Evolutionary conservation across 257 asterid genomes (phyloP).

Genomic region (Ajuga chamaepitys): DNA sequence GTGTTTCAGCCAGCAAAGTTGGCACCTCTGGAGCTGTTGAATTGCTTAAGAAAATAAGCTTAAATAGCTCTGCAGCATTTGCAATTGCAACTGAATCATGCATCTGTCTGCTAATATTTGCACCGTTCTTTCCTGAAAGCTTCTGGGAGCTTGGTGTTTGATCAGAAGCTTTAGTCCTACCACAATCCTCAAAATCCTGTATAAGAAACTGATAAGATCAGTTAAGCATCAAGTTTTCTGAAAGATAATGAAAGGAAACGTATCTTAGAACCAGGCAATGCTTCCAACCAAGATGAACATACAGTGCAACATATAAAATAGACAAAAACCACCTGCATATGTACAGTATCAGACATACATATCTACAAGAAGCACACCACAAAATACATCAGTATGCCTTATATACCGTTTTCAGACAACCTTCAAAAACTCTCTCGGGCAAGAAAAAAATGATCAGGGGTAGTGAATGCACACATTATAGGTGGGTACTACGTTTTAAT

Average conservation of each 20-base stretch:
- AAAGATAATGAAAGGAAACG: conserved; percentile 7
- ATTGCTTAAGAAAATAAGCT: conserved; percentile 80
- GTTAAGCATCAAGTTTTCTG: conserved; percentile 21
- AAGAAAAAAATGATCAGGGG: too few species aligned
- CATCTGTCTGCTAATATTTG: conserved; percentile 36
- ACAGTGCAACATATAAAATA: conserved; percentile 1
- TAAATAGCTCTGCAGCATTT: conserved; percentile 89
- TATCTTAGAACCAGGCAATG: conserved; percentile 13
- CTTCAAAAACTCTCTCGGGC: too few species aligned
- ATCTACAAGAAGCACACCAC: neutral
- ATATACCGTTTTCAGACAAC: too few species aligned
- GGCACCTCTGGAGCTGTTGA: conserved; percentile 70
- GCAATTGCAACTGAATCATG: conserved; percentile 85
- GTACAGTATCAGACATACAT: neutral
- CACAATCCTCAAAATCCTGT: conserved; percentile 34
- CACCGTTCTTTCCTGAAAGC: conserved; percentile 40
- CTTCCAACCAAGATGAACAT: conserved; percentile 13
- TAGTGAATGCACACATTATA: conserved; percentile 3
- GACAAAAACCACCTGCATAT: conserved; percentile 2
- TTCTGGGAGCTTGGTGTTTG: conserved; percentile 41
- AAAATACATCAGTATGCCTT: neutral
- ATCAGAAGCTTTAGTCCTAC: conserved; percentile 40
- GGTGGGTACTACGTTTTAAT: neutral
- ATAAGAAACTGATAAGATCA: conserved; percentile 22
- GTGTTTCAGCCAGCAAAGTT: conserved; percentile 69